Percentiles rank a stretch among this genome's conserved stretches.
These are phyloP conservation scores for Debaryomycetaceae sp. DNA, from an alignment of 1,139 yeast species.

Conservation along the genomic window DNA sequence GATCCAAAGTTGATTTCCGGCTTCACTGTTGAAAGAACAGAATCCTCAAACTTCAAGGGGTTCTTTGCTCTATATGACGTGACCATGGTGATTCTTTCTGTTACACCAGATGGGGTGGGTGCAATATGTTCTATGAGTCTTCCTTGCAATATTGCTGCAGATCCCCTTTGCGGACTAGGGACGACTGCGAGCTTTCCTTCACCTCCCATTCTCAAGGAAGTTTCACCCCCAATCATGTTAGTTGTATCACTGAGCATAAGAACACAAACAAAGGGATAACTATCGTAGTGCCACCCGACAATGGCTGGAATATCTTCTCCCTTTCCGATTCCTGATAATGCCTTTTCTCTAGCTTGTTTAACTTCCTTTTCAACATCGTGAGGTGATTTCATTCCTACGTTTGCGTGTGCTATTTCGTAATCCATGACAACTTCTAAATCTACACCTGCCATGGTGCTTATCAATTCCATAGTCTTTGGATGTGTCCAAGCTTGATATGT, in stretches of 20 bases:
- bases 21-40: constrained; percentile 34
- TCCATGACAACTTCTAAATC: constrained; percentile 51
- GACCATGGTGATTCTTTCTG: constrained; percentile 55
- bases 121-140: constrained; percentile 54
- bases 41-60: constrained; percentile 22
- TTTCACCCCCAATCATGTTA: constrained; percentile 59
- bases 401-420: constrained; percentile 53
- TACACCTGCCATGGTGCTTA: constrained; percentile 53
- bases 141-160: constrained; percentile 57
- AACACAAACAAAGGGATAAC: constrained; percentile 63
- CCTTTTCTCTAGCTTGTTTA: constrained; percentile 10
- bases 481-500: constrained; percentile 54
- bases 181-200: constrained; percentile 40
- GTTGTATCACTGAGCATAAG: constrained; percentile 57
- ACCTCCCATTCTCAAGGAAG: constrained; percentile 47
- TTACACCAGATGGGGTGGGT: constrained; percentile 49
- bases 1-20: constrained; percentile 39
- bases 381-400: constrained; percentile 39
- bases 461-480: constrained; percentile 49
- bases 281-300: constrained; percentile 59
- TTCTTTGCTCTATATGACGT: constrained; percentile 36
- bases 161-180: constrained; percentile 52
- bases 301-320: constrained; percentile 46
- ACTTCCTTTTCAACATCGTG: constrained; percentile 20
- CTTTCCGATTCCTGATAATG: constrained; percentile 13